Evolutionary conservation across 306 rosid genomes (phyloP), one percentile per base, ranked within the genome.

Genomic region (Cicer bijugum): DNA sequence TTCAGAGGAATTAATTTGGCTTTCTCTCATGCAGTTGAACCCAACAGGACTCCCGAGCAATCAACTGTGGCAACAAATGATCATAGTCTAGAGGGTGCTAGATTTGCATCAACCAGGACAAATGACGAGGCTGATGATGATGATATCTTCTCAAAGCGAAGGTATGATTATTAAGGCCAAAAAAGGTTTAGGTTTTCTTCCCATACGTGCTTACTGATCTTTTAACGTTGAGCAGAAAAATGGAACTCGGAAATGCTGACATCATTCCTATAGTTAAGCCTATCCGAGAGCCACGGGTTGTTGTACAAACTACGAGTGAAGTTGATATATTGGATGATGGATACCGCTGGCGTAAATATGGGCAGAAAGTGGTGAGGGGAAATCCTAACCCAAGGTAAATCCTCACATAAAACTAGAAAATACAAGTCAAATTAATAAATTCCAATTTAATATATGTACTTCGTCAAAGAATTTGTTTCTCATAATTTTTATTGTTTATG

Each of bases 301-400:
- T 94, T 74, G 99, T 94, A 48, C 99, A 94, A 82, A 94, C 99
- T 40, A 77, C 90, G 79, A 94, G 99, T 75, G 99, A 94, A 89
- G 96, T 94, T 65, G 99, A 94, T 79, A 94, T 94, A 79, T 85
- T 94, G 85, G 99, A 94, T 82, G 99, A 94, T 76, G 99, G 99
- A 65, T 94, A 94, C 80, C 99, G 99, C 84, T 94, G 99, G 99
- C 95, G 99, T 61, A 94, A 94, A 84, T 94, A 94, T 78, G 99
- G 99, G 52, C 99, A 94, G 84, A 94, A 94, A 81, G 97, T 94
- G 76, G 99, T 94, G 74, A 88, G 99, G 82, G 99, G 97, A 73
- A 94, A 94, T 83, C 99, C 99, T 66, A 94, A 94, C 79, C 99
- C 99, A 39, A 91, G 97, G 99, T 94, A 88, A 62, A 71, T 63